These are phyloP conservation scores for Penicillium riverlandense DNA, from an alignment of 495 filamentous ascomycete species.

Conservation along the genomic window DNA sequence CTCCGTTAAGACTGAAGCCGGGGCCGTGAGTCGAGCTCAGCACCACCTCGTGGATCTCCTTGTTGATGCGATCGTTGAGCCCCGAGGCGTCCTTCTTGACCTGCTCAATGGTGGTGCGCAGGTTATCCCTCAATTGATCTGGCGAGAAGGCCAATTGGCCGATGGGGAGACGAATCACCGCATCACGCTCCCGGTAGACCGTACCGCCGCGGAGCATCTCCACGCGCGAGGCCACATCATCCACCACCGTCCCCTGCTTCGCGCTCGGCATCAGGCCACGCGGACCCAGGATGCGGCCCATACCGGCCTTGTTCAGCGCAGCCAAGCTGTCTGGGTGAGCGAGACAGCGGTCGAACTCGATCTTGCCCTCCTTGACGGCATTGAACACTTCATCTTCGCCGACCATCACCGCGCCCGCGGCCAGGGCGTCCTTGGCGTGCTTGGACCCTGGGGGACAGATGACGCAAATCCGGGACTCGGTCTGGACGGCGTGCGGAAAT, in stretches of 20 bases:
- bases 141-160: constrained; percentile 89
- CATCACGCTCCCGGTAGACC: constrained; percentile 78
- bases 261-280: constrained; percentile 83
- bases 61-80: constrained; percentile 64
- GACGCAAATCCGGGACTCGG: constrained; percentile 76
- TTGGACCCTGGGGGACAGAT: constrained; percentile 74
- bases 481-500: constrained; percentile 83
- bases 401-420: constrained; percentile 70
- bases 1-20: constrained; percentile 79
- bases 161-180: constrained; percentile 79
- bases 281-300: constrained; percentile 81
- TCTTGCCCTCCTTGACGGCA: constrained; percentile 60
- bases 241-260: constrained; percentile 83
- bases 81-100: constrained; percentile 69
- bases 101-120: constrained; percentile 66
- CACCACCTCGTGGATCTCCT: constrained; percentile 88
- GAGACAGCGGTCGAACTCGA: constrained; percentile 85
- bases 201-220: constrained; percentile 74
- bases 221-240: constrained; percentile 61
- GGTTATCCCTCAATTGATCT: constrained; percentile 75
- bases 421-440: constrained; percentile 58
- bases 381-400: constrained; percentile 85
- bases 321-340: constrained; percentile 71
- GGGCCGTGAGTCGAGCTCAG: constrained; percentile 80
- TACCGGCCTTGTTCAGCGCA: constrained; percentile 64